Conservation (phyloP, 164 flowering plant genomes). For the Chimonanthus salicifolius region DNA sequence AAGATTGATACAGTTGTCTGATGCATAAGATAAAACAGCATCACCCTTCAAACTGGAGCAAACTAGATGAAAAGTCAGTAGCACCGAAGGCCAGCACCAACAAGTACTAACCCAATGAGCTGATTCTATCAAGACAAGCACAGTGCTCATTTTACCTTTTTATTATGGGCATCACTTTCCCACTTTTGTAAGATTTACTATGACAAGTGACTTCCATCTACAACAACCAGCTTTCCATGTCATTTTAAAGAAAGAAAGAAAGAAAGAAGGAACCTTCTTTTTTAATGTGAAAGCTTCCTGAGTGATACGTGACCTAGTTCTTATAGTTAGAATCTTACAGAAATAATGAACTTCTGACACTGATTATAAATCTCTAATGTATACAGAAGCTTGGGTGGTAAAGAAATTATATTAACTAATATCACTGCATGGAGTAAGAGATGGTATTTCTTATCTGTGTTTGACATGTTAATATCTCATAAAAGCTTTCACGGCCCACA, state of each 20-base stretch:
- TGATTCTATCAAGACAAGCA: not conserved
- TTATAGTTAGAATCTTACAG: too few species aligned
- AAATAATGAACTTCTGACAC: too few species aligned
- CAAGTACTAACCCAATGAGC: not conserved
- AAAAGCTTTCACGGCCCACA: too few species aligned
- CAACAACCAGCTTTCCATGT: not conserved
- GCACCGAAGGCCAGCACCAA: not conserved
- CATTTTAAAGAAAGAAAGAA: too few species aligned
- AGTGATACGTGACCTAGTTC: too few species aligned
- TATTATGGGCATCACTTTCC: not conserved
- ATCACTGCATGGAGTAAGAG: too few species aligned
- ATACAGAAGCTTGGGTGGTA: too few species aligned
- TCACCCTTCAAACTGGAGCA: not conserved
- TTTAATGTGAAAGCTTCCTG: not conserved
- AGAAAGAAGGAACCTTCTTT: too few species aligned
- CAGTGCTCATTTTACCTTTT: not conserved
- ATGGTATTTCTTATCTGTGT: too few species aligned
- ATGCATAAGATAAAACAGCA: not conserved
- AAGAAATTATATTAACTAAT: too few species aligned
- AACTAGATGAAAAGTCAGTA: not conserved
- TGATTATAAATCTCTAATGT: too few species aligned
- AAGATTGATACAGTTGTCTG: not conserved
- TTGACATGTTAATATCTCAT: too few species aligned
- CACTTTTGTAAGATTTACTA: not conserved
- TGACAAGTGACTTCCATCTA: not conserved